Evolutionary conservation across 1,139 yeast genomes (phyloP), one percentile per base, ranked within the genome.

Genomic region (Magnusiomyces suaveolens): DNA sequence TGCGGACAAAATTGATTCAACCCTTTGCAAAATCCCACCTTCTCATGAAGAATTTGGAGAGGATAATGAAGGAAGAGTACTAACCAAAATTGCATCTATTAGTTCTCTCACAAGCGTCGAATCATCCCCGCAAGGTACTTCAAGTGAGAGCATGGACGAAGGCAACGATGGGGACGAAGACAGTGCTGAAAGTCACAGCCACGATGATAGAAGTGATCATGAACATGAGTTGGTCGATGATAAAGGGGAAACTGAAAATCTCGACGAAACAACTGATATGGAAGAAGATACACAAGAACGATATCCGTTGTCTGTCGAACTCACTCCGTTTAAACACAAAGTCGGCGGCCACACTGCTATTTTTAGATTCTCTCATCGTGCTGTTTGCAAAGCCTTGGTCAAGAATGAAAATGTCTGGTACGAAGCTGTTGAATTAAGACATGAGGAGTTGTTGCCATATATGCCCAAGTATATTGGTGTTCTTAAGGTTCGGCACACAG

Each of bases 271-370:
- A 6, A 16, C 16, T 36, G 41, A 36, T 14, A 16, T n/a, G n/a
- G 32, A 43, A 43, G 47, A 24, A n/a, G 33, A 26, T 25, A 29
- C 38, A 14, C 23, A 26, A 8, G 51, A 48, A 38, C 21, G 32
- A 24, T 56, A 50, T 57, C 73, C 73, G 1, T 62, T 68, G 20
- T 67, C 96, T 0, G 96, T 89, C 1, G 96, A 89, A 66, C 72
- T 90, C 55, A 81, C 87, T 53, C 96, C 95, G 1, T 90, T 86
- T 71, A 82, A 84, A 60, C 90, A 92, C 66, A 87, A 87, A 65
- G 98, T 94, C 6, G 99, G 99, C 10, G 99, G 99, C 0, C 99
- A 94, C 67, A 92, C 97, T 0, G 97, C 97, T 1, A 89, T 94
- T 50, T 94, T 92, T 70, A 78, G 92, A 60, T 92, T 92, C 66